phyloP scores from a whole-genome alignment of 2,329 filamentous ascomycete species.

The Fusarium sp. region DNA sequence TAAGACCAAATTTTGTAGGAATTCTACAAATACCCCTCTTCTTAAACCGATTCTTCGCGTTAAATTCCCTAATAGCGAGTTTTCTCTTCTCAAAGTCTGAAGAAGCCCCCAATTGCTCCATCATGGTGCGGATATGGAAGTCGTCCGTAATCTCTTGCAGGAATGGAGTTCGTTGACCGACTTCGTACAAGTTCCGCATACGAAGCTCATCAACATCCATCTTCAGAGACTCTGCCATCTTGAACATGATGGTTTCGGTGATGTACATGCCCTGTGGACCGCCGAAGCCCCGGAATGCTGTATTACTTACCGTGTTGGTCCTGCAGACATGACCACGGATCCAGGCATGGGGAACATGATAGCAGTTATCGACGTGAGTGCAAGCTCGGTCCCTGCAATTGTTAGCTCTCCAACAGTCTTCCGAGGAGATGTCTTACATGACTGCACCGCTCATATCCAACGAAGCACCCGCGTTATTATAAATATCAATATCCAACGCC shows the following conservation, averaged over 20 bases:
- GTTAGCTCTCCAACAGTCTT: background rate
- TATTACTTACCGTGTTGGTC: slow-evolving; percentile 1
- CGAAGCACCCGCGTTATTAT: background rate
- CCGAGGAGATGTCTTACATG: background rate
- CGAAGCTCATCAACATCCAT: slow-evolving; percentile 1
- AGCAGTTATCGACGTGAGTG: background rate
- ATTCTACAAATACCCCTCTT: background rate
- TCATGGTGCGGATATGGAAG: background rate
- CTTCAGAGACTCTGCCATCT: background rate
- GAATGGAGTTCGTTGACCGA: background rate
- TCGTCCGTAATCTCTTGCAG: background rate
- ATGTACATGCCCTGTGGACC: slow-evolving; percentile 2
- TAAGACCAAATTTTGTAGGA: background rate
- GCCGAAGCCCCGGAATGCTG: background rate
- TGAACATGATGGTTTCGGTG: background rate
- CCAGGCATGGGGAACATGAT: background rate
- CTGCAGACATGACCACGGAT: background rate
- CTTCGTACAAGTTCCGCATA: background rate
- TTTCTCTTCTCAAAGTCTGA: background rate
- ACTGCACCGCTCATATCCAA: background rate
- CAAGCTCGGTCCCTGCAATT: background rate
- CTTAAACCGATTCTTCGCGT: background rate
- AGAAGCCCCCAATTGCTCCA: background rate
- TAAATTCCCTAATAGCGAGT: background rate
- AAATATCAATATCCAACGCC: background rate